Evolutionary conservation across 2,329 filamentous ascomycete genomes (phyloP).

Genomic region (Fusarium subtropicale): DNA sequence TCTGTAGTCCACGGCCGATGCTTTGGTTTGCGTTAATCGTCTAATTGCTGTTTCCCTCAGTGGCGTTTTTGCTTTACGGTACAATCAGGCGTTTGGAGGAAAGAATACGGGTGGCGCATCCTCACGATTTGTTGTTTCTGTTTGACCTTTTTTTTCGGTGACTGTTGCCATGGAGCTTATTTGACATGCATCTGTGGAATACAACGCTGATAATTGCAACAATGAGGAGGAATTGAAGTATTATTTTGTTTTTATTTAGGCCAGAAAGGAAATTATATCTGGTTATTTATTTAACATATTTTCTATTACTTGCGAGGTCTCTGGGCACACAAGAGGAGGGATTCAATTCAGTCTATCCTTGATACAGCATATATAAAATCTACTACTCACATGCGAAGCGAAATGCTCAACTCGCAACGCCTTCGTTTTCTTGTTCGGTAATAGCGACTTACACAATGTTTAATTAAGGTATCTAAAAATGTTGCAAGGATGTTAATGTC

Average conservation of each 20-base stretch:
- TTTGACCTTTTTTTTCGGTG: constrained; percentile 8
- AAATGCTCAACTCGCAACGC: neutral
- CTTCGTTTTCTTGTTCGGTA: neutral
- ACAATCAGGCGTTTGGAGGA: constrained; percentile 40
- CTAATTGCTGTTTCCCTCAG: constrained; percentile 12
- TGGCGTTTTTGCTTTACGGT: constrained; percentile 40
- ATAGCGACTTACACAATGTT: neutral
- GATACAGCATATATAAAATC: constrained; percentile 34
- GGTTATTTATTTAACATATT: constrained; percentile 24
- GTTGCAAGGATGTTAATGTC: constrained; percentile 4
- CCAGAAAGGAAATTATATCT: constrained; percentile 19
- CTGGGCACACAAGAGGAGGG: constrained; percentile 4
- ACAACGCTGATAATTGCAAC: constrained; percentile 3
- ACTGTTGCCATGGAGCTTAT: constrained; percentile 1
- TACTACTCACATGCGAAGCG: constrained; percentile 25
- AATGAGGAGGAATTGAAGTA: constrained; percentile 4
- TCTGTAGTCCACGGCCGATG: neutral
- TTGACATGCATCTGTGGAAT: constrained; percentile 10
- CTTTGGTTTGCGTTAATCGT: neutral
- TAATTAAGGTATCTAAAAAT: neutral
- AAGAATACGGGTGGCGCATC: constrained; percentile 14
- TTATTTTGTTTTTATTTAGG: constrained; percentile 13
- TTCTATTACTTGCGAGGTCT: constrained; percentile 1
- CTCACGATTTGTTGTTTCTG: constrained; percentile 19
- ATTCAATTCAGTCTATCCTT: constrained; percentile 35